Base-by-base conservation (phyloP, 306 rosid species). In the Acacia melanoxylon region DNA sequence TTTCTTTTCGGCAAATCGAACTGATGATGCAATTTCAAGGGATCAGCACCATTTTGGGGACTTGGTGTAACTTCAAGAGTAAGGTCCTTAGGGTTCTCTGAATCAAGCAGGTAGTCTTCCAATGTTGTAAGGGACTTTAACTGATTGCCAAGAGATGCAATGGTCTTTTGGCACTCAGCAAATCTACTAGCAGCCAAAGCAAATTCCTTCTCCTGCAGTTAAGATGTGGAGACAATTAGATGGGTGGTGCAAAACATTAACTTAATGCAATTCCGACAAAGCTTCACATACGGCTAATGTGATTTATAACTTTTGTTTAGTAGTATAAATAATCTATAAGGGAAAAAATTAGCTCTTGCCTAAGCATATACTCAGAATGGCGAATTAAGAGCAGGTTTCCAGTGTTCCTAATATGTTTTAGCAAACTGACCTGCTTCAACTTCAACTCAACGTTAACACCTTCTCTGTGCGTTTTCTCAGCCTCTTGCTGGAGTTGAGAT, bases 141-240 rank as follows among this genome's bases (percentile, higher is more conserved):
- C 81, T 91, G 92, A 73, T 76, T 82, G 46, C 93, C 93, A 78
- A 93, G 94, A 71, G 94, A 91, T 45, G 89, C 93, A 14, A 93
- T 90, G 68, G 96, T 93, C 86, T 93, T 91, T 67, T 89, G 88
- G 83, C 97, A 93, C 86, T 91, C 94, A 15, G 94, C 81, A 86
- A 91, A 90, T 81, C 88, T 91, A 83, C 71, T 76, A 11, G 97
- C 89, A 76, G 97, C 94, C 91, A 86, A 81, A 71, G 83, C 91
- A 48, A 91, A 85, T 77, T 91, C 96, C 86, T 90, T 83, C 85
- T 90, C 96, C 96, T 93, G 89, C 72, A 80, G 69, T 79, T 46
- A 75, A 62, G 17, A 85, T 62, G 71, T 41, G 27, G 77, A 86
- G 19, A 61, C 8, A 72, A 17, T 41, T 25, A 61, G n/a, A 49